Percentiles rank a stretch among this genome's conserved stretches.
Evolutionary conservation across 2,329 filamentous ascomycete species (phyloP).

Genomic region (Phyllosticta citribraziliensis): DNA sequence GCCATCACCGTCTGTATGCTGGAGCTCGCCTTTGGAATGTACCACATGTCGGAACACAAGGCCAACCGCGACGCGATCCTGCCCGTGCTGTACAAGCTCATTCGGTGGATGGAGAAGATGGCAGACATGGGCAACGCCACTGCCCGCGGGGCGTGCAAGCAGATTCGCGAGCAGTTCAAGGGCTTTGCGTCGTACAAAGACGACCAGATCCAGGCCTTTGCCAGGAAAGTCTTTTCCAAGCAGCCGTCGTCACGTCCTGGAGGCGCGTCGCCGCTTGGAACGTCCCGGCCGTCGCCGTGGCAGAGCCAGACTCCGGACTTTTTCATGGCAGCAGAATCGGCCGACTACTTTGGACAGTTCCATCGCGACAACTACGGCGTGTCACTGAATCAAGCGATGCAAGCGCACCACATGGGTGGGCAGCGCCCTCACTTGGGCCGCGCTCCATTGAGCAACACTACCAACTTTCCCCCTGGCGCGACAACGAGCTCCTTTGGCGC

Average conservation of each 20-base stretch:
- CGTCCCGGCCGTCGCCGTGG: neutral
- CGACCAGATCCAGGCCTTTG: neutral
- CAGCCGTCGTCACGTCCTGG: neutral
- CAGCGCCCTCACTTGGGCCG: too few relatives aligned
- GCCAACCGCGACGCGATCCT: conserved; percentile 16
- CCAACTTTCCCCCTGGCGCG: too few relatives aligned
- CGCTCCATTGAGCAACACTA: too few relatives aligned
- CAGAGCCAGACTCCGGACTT: neutral
- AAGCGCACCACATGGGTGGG: neutral
- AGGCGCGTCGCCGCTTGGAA: neutral
- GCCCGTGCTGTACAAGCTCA: conserved; percentile 20
- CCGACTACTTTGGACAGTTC: neutral
- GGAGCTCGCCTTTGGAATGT: conserved; percentile 23
- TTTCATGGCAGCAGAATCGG: neutral
- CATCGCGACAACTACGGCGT: neutral
- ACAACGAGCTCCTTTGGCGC: neutral
- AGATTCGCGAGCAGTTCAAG: neutral
- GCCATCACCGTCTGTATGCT: conserved; percentile 27
- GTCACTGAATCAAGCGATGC: neutral
- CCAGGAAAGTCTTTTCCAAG: neutral
- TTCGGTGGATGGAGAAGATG: conserved; percentile 26
- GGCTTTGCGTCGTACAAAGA: conserved; percentile 1
- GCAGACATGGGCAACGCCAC: conserved; percentile 12
- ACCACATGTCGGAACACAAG: conserved; percentile 17
- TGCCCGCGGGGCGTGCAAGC: conserved; percentile 1